These are phyloP conservation scores for Suillus sp. DNA, from an alignment of 768 basidiomycete species.

Conservation along the genomic window DNA sequence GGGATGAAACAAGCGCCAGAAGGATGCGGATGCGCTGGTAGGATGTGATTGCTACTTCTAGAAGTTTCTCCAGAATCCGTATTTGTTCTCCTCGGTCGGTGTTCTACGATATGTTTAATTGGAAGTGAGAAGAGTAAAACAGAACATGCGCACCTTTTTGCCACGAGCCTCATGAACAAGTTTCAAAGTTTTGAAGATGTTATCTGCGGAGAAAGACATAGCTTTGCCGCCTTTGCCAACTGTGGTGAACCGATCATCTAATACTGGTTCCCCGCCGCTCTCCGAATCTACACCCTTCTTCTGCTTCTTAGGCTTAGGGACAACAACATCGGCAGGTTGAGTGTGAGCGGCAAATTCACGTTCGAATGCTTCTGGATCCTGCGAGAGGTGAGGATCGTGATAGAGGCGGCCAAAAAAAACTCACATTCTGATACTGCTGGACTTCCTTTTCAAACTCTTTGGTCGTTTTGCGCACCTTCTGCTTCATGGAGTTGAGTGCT, in stretches of 20 bases:
- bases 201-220: conserved; percentile 79
- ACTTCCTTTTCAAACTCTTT: conserved; percentile 89
- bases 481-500: conserved; percentile 96
- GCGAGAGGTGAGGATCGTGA: conserved; percentile 10
- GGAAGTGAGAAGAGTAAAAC: not conserved
- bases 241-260: conserved; percentile 77
- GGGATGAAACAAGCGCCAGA: conserved; percentile 88
- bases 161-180: conserved; percentile 92
- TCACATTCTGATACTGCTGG: conserved; percentile 76
- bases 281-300: conserved; percentile 37
- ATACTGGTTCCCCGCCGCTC: conserved; percentile 43
- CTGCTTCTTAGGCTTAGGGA: conserved; percentile 39
- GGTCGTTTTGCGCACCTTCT: conserved; percentile 88
- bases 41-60: conserved; percentile 81
- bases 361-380: conserved; percentile 92
- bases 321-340: conserved; percentile 45
- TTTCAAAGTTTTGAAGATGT: conserved; percentile 91
- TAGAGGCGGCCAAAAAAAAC: conserved; percentile 21
- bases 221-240: conserved; percentile 90
- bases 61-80: conserved; percentile 81
- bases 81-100: conserved; percentile 96
- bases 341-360: conserved; percentile 64
- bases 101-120: conserved; percentile 57
- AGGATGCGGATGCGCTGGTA: conserved; percentile 96
- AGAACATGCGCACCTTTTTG: conserved; percentile 72